These are phyloP conservation scores for Hypomontagnella monticulosa DNA, from an alignment of 495 filamentous ascomycete species.

Conservation along the genomic window DNA sequence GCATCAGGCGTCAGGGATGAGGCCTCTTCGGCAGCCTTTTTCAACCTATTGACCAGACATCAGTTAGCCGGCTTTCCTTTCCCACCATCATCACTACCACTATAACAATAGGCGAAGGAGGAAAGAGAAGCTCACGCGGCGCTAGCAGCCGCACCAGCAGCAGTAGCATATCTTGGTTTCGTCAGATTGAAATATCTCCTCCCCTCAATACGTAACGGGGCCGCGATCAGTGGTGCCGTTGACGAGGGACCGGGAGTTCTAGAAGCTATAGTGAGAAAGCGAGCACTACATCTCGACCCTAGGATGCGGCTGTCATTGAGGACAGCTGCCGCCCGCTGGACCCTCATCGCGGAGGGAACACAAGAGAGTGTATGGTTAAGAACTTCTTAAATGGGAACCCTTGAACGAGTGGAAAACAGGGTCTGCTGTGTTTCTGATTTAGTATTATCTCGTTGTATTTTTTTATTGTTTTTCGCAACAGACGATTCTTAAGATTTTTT, in stretches of 20 bases:
- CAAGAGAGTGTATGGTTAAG: constrained; percentile 33
- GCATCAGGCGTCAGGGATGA: constrained; percentile 57
- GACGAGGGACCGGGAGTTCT: constrained; percentile 24
- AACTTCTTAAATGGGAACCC: constrained; percentile 27
- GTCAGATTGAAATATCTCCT: constrained; percentile 46
- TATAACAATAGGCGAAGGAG: background rate
- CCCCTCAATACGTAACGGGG: constrained; percentile 43
- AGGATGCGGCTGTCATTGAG: constrained; percentile 52
- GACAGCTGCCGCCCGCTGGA: constrained; percentile 54
- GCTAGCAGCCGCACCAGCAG: constrained; percentile 25
- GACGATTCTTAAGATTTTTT: constrained; percentile 48
- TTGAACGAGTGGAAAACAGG: constrained; percentile 13
- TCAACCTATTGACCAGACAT: constrained; percentile 43
- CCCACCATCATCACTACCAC: background rate
- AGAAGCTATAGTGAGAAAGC: constrained; percentile 45
- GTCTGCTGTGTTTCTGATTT: constrained; percentile 14
- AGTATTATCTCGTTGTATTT: constrained; percentile 5
- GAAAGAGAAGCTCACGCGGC: constrained; percentile 36
- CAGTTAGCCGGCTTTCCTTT: constrained; percentile 3
- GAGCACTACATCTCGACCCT: constrained; percentile 44
- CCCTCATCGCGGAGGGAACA: constrained; percentile 52
- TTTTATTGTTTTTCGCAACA: constrained; percentile 1
- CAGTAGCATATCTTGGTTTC: constrained; percentile 40
- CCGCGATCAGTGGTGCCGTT: constrained; percentile 39
- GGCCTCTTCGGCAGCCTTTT: constrained; percentile 57